Evolutionary conservation across 306 rosid genomes (phyloP), one percentile per base, ranked within the genome.

Genomic region (Pyrus bretschneideri): DNA sequence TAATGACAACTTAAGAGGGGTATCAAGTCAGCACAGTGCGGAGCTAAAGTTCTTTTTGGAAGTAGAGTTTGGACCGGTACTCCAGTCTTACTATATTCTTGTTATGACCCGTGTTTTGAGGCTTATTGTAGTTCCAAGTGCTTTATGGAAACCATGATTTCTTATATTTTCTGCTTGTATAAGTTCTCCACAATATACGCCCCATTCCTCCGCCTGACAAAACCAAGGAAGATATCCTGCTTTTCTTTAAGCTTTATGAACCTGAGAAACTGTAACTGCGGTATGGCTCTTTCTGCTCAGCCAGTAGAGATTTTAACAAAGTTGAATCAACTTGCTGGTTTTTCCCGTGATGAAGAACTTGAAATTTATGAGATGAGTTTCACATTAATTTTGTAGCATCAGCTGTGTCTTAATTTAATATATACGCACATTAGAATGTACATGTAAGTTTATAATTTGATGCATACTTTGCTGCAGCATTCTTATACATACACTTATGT

Each of bases 161-260:
- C 29, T n/a, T 22, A 61, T 17, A 5, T 8, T 27, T 54, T 30
- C 45, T 67, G 42, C 71, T 58, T 63, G 13, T 13, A 9, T 85
- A n/a, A 14, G 31, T 81, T 49, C 73, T 87, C 64, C 85, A 95
- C 97, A 97, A 92, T 79, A 62, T 84, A 67, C 81, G 31, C 69
- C 89, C 97, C 64, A 81, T 95, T 78, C 70, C 88, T 83, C 97
- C 84, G 13, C 92, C 86, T 3, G 92, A 77, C 74, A 95, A 85
- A 81, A 81, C 86, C 35, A 95, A 88, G 82, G 98, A 95, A 11
- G 95, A 95, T 44, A 80, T 91, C 71, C 78, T 94, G 4, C 88
- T 90, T 45, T 94, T 94, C 85, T 89, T 94, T 78, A 94, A 94
- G 86, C 83, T 90, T 71, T 94, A 92, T 85, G 90, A 90, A 72